Conservation (phyloP, 768 basidiomycete species). For the Calocybe gangraenosa region DNA sequence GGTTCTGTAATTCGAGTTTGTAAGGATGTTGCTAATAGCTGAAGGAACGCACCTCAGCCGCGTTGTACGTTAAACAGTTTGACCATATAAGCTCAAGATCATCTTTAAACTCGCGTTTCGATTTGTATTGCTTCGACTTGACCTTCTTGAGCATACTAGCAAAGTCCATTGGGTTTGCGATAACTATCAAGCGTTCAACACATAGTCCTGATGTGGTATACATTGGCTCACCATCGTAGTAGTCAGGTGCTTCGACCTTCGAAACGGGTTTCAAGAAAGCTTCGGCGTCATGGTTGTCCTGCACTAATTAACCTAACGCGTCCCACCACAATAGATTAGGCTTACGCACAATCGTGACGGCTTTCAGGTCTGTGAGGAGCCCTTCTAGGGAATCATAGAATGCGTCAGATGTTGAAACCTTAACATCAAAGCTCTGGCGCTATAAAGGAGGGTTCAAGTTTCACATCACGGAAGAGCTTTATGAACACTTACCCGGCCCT, state of each 20-base stretch:
- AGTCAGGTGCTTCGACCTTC: slow-evolving; percentile 87
- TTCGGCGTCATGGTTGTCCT: slow-evolving; percentile 88
- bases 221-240: slow-evolving; percentile 71
- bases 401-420: slow-evolving; percentile 61
- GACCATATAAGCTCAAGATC: slow-evolving; percentile 97
- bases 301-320: slow-evolving; percentile 24
- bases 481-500: slow-evolving; percentile 67
- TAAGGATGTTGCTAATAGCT: slow-evolving; percentile 1
- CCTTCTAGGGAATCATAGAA: slow-evolving; percentile 96
- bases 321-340: slow-evolving; percentile 11
- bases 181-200: slow-evolving; percentile 50
- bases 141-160: slow-evolving; percentile 91
- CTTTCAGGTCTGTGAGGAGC: slow-evolving; percentile 79
- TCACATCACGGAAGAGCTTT: slow-evolving; percentile 15
- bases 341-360: slow-evolving; percentile 57
- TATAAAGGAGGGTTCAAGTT: slow-evolving; percentile 12
- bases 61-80: slow-evolving; percentile 92
- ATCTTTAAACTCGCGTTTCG: slow-evolving; percentile 88
- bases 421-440: slow-evolving; percentile 54
- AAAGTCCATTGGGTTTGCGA: slow-evolving; percentile 93
- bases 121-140: slow-evolving; percentile 88
- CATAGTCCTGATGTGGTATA: slow-evolving; percentile 4
- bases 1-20: slow-evolving; percentile 48
- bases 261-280: slow-evolving; percentile 93
- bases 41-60: slow-evolving; percentile 66